Conservation (phyloP, 2,329 filamentous ascomycete genomes). For the Microsporum ferrugineum region DNA sequence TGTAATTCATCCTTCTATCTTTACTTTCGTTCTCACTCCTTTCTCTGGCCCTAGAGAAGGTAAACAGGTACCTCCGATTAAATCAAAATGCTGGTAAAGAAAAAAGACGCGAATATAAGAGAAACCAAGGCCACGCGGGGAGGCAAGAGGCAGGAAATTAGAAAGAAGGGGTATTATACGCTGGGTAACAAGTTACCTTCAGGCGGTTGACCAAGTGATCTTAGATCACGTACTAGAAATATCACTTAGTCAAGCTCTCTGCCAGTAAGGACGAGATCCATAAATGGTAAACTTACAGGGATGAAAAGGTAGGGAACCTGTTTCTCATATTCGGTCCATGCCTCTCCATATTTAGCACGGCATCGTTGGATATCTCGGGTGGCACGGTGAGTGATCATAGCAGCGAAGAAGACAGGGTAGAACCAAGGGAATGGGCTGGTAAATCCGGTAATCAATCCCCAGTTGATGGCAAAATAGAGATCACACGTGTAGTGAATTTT, state of each 20-base stretch:
- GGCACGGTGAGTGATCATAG: constrained; percentile 71
- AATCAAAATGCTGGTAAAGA: background rate
- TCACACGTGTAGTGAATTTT: constrained; percentile 78
- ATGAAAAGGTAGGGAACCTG: constrained; percentile 77
- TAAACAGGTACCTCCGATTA: background rate
- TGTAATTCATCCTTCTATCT: background rate
- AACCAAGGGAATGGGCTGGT: constrained; percentile 79
- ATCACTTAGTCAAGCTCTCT: background rate
- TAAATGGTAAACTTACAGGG: constrained; percentile 42
- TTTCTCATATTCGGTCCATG: constrained; percentile 70
- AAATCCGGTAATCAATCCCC: constrained; percentile 75
- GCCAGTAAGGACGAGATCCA: background rate
- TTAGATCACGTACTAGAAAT: background rate
- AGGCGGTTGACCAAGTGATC: background rate
- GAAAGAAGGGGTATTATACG: background rate
- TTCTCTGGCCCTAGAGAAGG: background rate
- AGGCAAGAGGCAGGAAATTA: background rate
- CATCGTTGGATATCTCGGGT: constrained; percentile 65
- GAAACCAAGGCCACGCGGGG: background rate
- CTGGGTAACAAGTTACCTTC: background rate
- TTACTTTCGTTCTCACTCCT: background rate
- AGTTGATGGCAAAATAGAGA: constrained; percentile 62
- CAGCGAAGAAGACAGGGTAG: constrained; percentile 68
- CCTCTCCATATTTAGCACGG: constrained; percentile 65
- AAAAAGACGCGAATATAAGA: background rate